Evolutionary conservation across 1,284 basidiomycete species (phyloP).

Genomic region (Leccinum olivaceoglutinosum): DNA sequence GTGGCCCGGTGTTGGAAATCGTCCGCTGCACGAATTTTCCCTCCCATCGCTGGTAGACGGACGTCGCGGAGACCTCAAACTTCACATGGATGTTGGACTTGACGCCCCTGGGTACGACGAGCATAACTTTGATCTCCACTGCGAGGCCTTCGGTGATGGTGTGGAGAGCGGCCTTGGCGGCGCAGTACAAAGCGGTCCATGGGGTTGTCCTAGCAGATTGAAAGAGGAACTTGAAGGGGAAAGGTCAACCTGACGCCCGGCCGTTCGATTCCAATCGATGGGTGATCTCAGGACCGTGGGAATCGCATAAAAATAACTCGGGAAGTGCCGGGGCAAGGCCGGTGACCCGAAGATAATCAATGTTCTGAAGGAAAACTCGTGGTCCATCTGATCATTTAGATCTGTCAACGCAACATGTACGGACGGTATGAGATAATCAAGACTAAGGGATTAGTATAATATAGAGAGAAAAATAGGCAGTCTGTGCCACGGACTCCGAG

Average conservation of each 20-base stretch:
- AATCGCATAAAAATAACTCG: too few species aligned
- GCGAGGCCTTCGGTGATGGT: slow-evolving; percentile 56
- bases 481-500: too few species aligned
- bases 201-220: slow-evolving; percentile 47
- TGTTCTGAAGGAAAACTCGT: too few species aligned
- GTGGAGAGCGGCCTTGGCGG: slow-evolving; percentile 62
- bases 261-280: too few species aligned
- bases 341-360: too few species aligned
- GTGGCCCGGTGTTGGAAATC: slow-evolving; percentile 34
- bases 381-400: too few species aligned
- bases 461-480: too few species aligned
- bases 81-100: slow-evolving; percentile 53
- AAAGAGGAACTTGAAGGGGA: not conserved
- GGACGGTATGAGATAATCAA: too few species aligned
- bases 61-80: slow-evolving; percentile 41
- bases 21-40: slow-evolving; percentile 49
- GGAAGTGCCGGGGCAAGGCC: too few species aligned
- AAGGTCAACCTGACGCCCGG: slow-evolving; percentile 4
- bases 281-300: too few species aligned
- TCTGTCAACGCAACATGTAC: too few species aligned
- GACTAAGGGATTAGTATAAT: too few species aligned
- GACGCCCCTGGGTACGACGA: slow-evolving; percentile 53
- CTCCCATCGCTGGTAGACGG: slow-evolving; percentile 47
- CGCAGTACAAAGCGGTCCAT: slow-evolving; percentile 65
- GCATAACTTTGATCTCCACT: slow-evolving; percentile 67